Percentiles rank a stretch among this genome's conserved stretches.
Evolutionary conservation across 257 asterid species (phyloP).

Genomic region (Gynochthodes officinalis): DNA sequence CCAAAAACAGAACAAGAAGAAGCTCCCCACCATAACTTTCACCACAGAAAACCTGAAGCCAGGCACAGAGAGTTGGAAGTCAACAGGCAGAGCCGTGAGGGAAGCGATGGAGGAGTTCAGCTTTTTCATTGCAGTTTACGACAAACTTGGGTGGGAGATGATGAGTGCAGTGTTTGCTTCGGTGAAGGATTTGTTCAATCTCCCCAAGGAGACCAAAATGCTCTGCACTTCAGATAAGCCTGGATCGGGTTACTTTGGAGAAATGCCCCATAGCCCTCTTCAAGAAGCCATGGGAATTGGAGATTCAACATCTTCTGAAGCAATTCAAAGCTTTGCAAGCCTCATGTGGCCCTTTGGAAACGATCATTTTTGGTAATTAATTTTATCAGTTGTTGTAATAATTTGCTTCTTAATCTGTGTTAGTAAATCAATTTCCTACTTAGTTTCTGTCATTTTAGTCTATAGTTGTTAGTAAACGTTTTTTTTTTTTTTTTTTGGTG

Average conservation of each 20-base stretch:
- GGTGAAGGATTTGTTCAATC: constrained; percentile 33
- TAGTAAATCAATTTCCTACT: too few species aligned
- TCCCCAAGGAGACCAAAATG: constrained; percentile 49
- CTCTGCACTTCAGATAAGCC: constrained; percentile 29
- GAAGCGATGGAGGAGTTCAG: constrained; percentile 53
- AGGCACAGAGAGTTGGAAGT: constrained; percentile 32
- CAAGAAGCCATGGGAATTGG: constrained; percentile 56
- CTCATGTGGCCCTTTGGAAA: constrained; percentile 67
- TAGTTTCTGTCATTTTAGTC: too few species aligned
- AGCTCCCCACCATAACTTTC: constrained; percentile 28
- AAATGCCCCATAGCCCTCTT: constrained; percentile 33
- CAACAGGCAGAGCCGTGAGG: constrained; percentile 32
- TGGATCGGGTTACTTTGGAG: constrained; percentile 47
- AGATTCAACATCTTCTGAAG: constrained; percentile 34
- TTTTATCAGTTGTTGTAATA: too few species aligned
- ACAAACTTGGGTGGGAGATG: constrained; percentile 11
- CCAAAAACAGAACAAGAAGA: too few species aligned
- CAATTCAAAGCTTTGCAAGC: constrained; percentile 34
- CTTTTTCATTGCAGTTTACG: constrained; percentile 39
- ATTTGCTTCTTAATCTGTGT: too few species aligned
- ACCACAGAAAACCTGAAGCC: constrained; percentile 29
- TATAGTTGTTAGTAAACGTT: too few species aligned
- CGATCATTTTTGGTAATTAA: constrained; percentile 38
- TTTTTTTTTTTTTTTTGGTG: too few species aligned
- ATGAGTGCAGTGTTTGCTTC: constrained; percentile 28